Base-by-base conservation (phyloP, 345 rosid genomes). In the Triadica sebifera region DNA sequence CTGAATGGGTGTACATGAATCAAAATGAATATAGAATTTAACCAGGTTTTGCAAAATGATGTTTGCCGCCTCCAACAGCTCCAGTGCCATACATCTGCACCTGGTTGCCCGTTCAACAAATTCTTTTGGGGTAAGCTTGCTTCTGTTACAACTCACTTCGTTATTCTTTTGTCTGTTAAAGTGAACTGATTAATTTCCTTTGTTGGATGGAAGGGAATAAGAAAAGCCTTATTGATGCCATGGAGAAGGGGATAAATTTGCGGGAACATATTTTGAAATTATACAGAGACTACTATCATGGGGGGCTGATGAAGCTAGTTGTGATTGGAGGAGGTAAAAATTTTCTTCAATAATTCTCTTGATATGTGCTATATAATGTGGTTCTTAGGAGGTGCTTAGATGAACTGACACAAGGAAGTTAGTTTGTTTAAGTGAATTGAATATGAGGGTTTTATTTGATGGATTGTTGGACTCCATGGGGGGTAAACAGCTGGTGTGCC, bases 1-100 rank as follows among this genome's bases (percentile, higher is more conserved):
- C 62, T 78, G 50, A 70, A 59, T 68, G 55, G 70, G 60, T 65
- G 34, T 60, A 55, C 60, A 19, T 77, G 71, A 71, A 76, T 59
- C 63, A 68, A 77, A 74, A 75, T 81, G 84, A 52, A 57, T 46
- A 37, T 83, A 95, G 99, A 95, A 80, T 95, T 95, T 79, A 95
- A 95, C 83, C 98, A 93, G 87, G 93, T 83, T 71, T 83, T 91
- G 87, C 99, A 95, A 87, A 93, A 73, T 79, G 99, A 95, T 89
- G 87, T 81, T 65, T 90, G 88, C 68, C 98, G 98, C 76, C 97
- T 93, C 84, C 93, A 95, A 74, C 99, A 95, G 77, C 86, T 95
- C 72, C 98, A 93, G 76, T 95, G 97, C 84, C 84, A 93, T 82
- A 93, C 98, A 58, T 88, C 98, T 71, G 76, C 64, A 70, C 70